Evolutionary conservation across 2,329 filamentous ascomycete species (phyloP).

Genomic region (Talaromyces sp.): DNA sequence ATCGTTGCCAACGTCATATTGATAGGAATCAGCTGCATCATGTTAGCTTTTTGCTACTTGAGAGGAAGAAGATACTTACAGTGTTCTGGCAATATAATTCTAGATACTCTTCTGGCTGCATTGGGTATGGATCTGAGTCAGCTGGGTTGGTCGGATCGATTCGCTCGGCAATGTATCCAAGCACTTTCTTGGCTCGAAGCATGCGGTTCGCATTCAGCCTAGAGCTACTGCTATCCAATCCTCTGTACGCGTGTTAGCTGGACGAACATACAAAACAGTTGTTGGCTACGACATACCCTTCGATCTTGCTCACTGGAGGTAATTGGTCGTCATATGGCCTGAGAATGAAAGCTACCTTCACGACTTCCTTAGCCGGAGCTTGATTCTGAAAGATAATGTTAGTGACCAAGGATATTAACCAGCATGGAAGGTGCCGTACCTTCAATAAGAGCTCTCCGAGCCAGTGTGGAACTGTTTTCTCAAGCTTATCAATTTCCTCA

Average conservation of each 20-base stretch:
- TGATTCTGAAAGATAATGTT: slow-evolving; percentile 56
- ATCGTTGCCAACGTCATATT: slow-evolving; percentile 94
- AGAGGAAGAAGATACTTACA: slow-evolving; percentile 49
- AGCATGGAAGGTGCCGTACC: slow-evolving; percentile 38
- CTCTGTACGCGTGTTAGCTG: slow-evolving; percentile 15
- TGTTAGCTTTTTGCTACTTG: slow-evolving; percentile 19
- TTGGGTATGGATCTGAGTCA: slow-evolving; percentile 54
- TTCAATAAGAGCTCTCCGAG: slow-evolving; percentile 78
- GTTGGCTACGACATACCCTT: slow-evolving; percentile 54
- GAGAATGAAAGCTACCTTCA: slow-evolving; percentile 93
- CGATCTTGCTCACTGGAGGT: slow-evolving; percentile 67
- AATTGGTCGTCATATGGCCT: slow-evolving; percentile 73
- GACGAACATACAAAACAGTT: neutral
- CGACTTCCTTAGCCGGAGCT: slow-evolving; percentile 80
- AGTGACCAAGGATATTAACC: slow-evolving; percentile 9
- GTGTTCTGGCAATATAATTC: slow-evolving; percentile 93
- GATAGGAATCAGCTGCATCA: slow-evolving; percentile 53
- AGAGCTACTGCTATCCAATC: slow-evolving; percentile 60
- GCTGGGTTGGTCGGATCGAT: slow-evolving; percentile 68
- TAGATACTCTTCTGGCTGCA: slow-evolving; percentile 86
- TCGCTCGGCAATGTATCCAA: slow-evolving; percentile 85
- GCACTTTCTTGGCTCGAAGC: slow-evolving; percentile 90
- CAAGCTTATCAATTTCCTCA: slow-evolving; percentile 73
- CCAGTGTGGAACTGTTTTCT: slow-evolving; percentile 86
- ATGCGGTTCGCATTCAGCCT: slow-evolving; percentile 95